Conservation (phyloP, 176 grass and related monocot species). For the Bolboschoenus planiculmis region DNA sequence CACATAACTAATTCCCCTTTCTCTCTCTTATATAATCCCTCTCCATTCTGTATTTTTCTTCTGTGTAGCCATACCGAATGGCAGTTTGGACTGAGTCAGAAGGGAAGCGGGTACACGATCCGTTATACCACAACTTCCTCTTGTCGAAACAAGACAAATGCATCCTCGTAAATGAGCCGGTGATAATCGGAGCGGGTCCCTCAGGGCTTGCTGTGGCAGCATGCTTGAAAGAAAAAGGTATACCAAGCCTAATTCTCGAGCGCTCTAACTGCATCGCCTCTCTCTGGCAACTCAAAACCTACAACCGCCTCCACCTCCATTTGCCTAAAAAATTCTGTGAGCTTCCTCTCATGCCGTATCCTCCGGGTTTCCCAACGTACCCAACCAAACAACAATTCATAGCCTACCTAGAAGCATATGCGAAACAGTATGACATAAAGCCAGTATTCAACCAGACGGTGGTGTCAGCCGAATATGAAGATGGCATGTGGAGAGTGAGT, state of each 20-base stretch:
- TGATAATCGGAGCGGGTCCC: slow-evolving; percentile 70
- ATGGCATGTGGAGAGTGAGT: slow-evolving; percentile 47
- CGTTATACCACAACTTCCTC: slow-evolving; percentile 19
- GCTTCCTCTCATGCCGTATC: slow-evolving; percentile 66
- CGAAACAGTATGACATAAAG: slow-evolving; percentile 26
- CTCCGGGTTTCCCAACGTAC: slow-evolving; percentile 41
- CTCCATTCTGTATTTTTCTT: not conserved
- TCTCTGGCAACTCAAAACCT: slow-evolving; percentile 78
- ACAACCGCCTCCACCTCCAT: slow-evolving; percentile 70
- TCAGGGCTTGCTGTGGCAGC: slow-evolving; percentile 62
- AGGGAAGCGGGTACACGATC: slow-evolving; percentile 59
- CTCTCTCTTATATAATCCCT: not conserved
- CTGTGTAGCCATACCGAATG: not conserved
- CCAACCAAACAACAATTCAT: slow-evolving; percentile 71
- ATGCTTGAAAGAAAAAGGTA: slow-evolving; percentile 31
- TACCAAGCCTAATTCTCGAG: slow-evolving; percentile 68
- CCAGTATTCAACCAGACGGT: slow-evolving; percentile 42
- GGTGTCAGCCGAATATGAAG: slow-evolving; percentile 53
- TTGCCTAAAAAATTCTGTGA: slow-evolving; percentile 75
- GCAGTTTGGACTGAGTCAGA: slow-evolving; percentile 26
- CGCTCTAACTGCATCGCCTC: slow-evolving; percentile 58
- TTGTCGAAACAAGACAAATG: not conserved
- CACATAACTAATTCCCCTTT: not conserved
- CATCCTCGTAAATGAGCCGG: slow-evolving; percentile 29
- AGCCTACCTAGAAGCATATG: slow-evolving; percentile 59